These are phyloP conservation scores for Stygiomarasmius scandens DNA, from an alignment of 1,284 basidiomycete species.

Conservation along the genomic window DNA sequence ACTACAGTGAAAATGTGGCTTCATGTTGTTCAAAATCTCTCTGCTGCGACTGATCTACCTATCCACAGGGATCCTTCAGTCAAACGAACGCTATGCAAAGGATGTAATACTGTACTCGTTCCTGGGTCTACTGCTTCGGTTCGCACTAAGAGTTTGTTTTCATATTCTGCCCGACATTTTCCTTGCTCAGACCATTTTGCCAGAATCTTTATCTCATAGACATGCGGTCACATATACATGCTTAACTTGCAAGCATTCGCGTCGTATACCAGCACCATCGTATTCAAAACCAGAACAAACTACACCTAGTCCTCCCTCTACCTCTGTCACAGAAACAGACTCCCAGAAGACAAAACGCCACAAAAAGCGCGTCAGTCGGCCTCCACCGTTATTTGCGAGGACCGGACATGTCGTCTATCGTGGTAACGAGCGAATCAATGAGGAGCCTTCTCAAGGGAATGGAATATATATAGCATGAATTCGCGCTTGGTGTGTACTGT, in stretches of 20 bases:
- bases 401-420: conserved; percentile 62
- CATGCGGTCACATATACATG: conserved; percentile 62
- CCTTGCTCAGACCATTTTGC: neutral
- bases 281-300: neutral
- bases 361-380: conserved; percentile 26
- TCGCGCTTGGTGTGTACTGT: no score
- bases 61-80: conserved; percentile 73
- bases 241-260: conserved; percentile 48
- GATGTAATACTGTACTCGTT: conserved; percentile 64
- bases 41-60: conserved; percentile 2
- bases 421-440: conserved; percentile 50
- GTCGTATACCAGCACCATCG: conserved; percentile 67
- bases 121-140: conserved; percentile 68
- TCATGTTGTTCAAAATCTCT: conserved; percentile 18
- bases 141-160: conserved; percentile 60
- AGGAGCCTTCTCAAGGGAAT: conserved; percentile 6
- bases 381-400: conserved; percentile 59
- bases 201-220: conserved; percentile 54
- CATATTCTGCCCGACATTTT: neutral
- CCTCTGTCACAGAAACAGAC: neutral
- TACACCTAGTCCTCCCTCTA: conserved; percentile 1
- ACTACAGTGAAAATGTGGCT: conserved; percentile 75
- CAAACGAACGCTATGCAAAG: conserved; percentile 76
- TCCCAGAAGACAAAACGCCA: conserved; percentile 4
- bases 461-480: conserved; percentile 12